Percentiles rank a stretch among this genome's conserved stretches.
Evolutionary conservation across 2,329 filamentous ascomycete genomes (phyloP).

Genomic region (Rhynchosporium secalis): DNA sequence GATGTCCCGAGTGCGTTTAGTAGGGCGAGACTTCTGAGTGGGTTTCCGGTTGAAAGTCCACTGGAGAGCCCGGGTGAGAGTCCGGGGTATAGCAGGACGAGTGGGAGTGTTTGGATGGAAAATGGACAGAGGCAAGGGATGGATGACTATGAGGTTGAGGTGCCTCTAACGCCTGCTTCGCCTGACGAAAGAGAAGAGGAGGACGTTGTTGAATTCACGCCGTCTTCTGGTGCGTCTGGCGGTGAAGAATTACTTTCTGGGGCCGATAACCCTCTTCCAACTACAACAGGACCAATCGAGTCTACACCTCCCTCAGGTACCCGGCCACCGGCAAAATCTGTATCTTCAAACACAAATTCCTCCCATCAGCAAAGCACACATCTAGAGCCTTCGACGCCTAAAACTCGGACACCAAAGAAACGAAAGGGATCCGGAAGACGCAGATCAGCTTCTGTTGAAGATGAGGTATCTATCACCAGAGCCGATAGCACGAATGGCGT

Average conservation of each 20-base stretch:
- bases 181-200: slow-evolving; percentile 29
- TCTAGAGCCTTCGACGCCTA: background rate
- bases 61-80: slow-evolving; percentile 33
- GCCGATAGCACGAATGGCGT: background rate
- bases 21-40: slow-evolving; percentile 24
- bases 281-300: background rate
- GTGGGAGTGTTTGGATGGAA: slow-evolving; percentile 24
- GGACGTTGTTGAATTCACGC: slow-evolving; percentile 4
- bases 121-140: slow-evolving; percentile 21
- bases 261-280: background rate
- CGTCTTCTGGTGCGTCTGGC: slow-evolving; percentile 23
- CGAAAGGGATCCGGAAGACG: slow-evolving; percentile 6
- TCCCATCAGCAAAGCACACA: slow-evolving; percentile 4
- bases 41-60: slow-evolving; percentile 28
- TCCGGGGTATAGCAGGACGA: slow-evolving; percentile 25
- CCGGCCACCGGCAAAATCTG: background rate
- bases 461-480: background rate
- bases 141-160: slow-evolving; percentile 27
- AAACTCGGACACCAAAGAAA: slow-evolving; percentile 14
- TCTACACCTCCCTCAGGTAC: background rate
- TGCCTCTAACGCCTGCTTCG: slow-evolving; percentile 32
- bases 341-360: background rate
- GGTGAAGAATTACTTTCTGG: slow-evolving; percentile 10
- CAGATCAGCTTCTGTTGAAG: slow-evolving; percentile 1
- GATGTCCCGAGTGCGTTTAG: slow-evolving; percentile 32